Base-by-base conservation (phyloP, 2,329 filamentous ascomycete genomes). In the Boeremia lycopersici region DNA sequence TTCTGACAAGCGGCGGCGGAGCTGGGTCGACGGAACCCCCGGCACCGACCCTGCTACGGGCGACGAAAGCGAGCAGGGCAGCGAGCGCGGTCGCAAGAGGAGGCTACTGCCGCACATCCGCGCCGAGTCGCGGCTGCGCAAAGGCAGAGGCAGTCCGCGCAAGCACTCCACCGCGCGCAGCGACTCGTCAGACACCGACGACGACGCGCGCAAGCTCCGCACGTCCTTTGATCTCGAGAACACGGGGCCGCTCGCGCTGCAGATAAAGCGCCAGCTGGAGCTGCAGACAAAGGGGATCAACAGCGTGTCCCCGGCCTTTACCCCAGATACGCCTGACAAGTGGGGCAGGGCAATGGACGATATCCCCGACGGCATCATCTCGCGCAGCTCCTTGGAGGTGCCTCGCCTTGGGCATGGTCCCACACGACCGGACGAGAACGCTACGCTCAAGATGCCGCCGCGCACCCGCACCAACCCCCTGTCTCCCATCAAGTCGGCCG, bases 121-220 rank as follows among this genome's bases (percentile, higher is more conserved):
- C 12, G 60, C 70, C 13, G 72, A 76, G 11, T 69, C 72, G 6
- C 64, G 63, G 39, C 53, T 64, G 11, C 67, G 68, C 9, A 57
- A 43, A 28, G 48, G 45, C 34, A 49, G 40, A 34, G 36, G 43
- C 17, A 57, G 54, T 23, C 54, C 54, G 8, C 48, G 45, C 13
- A 49, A 49, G 12, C 48, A 53, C 35, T 68, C 71, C 6, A 59
- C 60, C 8, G 72, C 65, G 17, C 61, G 67, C 38, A 68, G 68
- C 2, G 69, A 72, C 29, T 64, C 68, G 1, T 76, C 74, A 10
- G 72, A 67, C 25, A 75, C 70, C 4, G 72, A 80, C 15, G 79
- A 83, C 42, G 81, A 80, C 40, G 81, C 81, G 61, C 55, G 79
- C 42, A 79, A 82, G 28, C 80, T 81, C 44, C 80, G 78, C 47